Base-by-base conservation (phyloP, 768 basidiomycete genomes). In the Panellus pusillus region DNA sequence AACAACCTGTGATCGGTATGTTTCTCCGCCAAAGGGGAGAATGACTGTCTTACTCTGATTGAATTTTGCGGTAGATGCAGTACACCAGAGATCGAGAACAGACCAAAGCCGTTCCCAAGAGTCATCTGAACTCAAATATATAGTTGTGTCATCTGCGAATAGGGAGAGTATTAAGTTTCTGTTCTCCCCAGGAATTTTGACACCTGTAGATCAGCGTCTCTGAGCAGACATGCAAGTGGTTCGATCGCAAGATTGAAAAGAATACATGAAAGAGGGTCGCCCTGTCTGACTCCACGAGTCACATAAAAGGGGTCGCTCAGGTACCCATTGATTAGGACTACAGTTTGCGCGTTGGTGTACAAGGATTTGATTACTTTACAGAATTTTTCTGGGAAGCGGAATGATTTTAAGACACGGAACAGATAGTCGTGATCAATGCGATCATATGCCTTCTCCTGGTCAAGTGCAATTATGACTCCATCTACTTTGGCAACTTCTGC, bases 111-210 rank as follows among this genome's bases (percentile, higher is more conserved):
- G 43, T 0, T 0, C 6, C 11, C 47, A 49, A 7, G 19, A 54
- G n/a, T n/a, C n/a, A 19, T 64, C 59, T 0, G 8, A 1, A 24
- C 41, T 17, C 0, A 67, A 54, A 39, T 57, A 73, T 0, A 66
- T 44, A 0, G 61, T 69, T 0, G 65, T 63, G 27, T 69, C 64
- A 14, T 71, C 68, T 0, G 65, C 61, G 38, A 70, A 72, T 0
- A 72, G 54, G 7, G 62, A 60, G 0, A 62, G 31, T 0, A 61
- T 46, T 0, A 68, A 31, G 0, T n/a, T 48, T 1, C 59, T 42
- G 2, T 7, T 14, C 0, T 31, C 4, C 3, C 53, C 58, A 0
- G 62, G 64, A 0, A 66, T 55, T 0, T 31, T 18, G 17, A 62
- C 57, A 4, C 66, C 68, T n/a, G 39, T 6, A 70, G 35, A 15